Conservation (phyloP, 495 filamentous ascomycete genomes). For the Aspergillus egyptiacus region DNA sequence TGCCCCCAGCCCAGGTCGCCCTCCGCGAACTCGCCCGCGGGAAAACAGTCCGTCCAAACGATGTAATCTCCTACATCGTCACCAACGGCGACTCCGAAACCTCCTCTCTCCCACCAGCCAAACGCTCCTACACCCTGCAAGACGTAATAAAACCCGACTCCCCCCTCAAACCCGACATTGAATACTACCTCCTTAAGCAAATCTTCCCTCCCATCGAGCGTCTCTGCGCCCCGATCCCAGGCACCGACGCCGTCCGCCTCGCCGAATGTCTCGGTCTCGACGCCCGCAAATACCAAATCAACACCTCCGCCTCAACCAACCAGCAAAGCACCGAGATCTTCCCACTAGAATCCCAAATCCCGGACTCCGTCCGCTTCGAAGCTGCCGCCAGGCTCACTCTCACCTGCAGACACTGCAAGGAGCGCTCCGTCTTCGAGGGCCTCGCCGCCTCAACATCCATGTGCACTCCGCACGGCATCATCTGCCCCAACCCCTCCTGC, state of each 20-base stretch:
- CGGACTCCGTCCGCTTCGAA: constrained; percentile 76
- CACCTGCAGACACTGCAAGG: constrained; percentile 75
- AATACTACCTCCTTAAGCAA: constrained; percentile 97
- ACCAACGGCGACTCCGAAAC: constrained; percentile 68
- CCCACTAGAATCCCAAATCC: constrained; percentile 88
- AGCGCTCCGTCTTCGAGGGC: constrained; percentile 67
- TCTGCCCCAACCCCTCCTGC: constrained; percentile 60
- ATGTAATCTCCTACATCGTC: constrained; percentile 93
- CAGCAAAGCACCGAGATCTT: constrained; percentile 59
- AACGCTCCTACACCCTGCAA: constrained; percentile 78
- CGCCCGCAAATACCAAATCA: constrained; percentile 74
- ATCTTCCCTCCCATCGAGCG: constrained; percentile 98
- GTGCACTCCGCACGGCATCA: constrained; percentile 65
- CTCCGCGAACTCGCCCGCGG: constrained; percentile 81
- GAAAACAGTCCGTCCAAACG: constrained; percentile 80
- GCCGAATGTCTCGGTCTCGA: constrained; percentile 94
- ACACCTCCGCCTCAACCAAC: constrained; percentile 48
- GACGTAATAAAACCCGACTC: constrained; percentile 75
- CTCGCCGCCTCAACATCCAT: constrained; percentile 50
- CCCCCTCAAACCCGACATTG: constrained; percentile 74
- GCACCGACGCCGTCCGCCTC: constrained; percentile 80
- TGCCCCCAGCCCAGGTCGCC: constrained; percentile 98
- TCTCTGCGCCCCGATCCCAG: constrained; percentile 89
- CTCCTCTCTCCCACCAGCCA: constrained; percentile 62
- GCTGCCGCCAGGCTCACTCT: constrained; percentile 67